Conservation (phyloP, 2,329 filamentous ascomycete genomes). For the Hypoxylon sp. region DNA sequence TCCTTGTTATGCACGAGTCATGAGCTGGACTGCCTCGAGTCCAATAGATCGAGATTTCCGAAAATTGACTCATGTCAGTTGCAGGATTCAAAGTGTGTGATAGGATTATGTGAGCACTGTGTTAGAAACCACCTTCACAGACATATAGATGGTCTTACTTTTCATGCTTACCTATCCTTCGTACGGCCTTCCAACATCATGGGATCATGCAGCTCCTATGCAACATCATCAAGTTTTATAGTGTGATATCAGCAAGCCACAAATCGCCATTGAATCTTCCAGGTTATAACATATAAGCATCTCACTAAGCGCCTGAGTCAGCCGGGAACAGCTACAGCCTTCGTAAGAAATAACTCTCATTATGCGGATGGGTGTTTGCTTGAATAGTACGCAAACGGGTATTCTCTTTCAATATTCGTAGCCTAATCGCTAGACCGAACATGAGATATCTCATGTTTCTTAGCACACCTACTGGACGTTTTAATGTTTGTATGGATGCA, state of each 20-base stretch:
- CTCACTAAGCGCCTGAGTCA: neutral
- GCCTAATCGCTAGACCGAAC: neutral
- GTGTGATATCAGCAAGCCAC: conserved; percentile 23
- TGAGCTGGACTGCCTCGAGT: neutral
- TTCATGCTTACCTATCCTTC: conserved; percentile 8
- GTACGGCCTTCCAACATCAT: conserved; percentile 1
- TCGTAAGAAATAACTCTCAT: neutral
- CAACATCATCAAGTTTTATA: conserved; percentile 23
- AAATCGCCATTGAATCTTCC: conserved; percentile 5
- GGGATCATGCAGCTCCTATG: conserved; percentile 29
- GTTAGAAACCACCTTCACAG: neutral
- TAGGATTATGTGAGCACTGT: conserved; percentile 13
- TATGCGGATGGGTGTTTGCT: neutral
- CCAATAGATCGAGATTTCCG: conserved; percentile 13
- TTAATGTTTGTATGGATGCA: neutral
- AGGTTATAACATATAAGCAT: neutral
- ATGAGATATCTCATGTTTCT: neutral
- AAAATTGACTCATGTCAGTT: conserved; percentile 6
- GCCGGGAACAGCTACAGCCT: neutral
- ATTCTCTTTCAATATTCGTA: neutral
- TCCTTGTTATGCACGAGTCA: conserved; percentile 9
- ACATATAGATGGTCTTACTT: neutral
- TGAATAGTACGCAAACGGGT: neutral
- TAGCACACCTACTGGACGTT: neutral
- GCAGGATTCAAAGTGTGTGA: neutral